A percentile compares a stretch with the other conserved stretches of the same genome.
phyloP scores from a whole-genome alignment of 164 flowering plant species.

The Nelumbo lutea region DNA sequence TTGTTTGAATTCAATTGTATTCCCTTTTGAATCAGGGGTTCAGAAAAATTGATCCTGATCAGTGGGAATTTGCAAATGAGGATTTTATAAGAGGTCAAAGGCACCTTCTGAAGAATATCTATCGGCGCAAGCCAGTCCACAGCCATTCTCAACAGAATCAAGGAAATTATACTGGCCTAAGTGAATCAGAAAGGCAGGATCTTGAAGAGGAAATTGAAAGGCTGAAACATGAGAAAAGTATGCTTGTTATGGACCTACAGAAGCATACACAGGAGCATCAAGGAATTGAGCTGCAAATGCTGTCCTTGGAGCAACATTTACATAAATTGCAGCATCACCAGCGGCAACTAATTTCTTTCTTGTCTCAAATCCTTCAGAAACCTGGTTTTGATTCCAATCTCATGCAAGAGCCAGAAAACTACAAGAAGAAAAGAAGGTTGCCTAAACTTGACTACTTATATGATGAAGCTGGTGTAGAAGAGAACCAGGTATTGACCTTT shows the following conservation, averaged over 20 bases:
- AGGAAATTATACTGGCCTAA: conserved; percentile 21
- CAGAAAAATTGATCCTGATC: conserved; percentile 78
- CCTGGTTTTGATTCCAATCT: conserved; percentile 35
- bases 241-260: conserved; percentile 43
- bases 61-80: conserved; percentile 89
- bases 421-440: conserved; percentile 56
- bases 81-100: conserved; percentile 65
- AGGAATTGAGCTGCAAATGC: conserved; percentile 33
- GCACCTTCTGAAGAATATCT: conserved; percentile 66
- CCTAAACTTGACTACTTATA: conserved; percentile 20
- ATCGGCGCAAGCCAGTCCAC: conserved; percentile 75
- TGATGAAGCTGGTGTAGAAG: conserved; percentile 25
- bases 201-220: conserved; percentile 50
- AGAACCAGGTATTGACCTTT: conserved; percentile 16
- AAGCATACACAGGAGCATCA: conserved; percentile 36
- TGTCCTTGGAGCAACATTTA: conserved; percentile 35
- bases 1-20: not conserved
- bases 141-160: conserved; percentile 57
- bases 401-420: conserved; percentile 30
- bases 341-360: conserved; percentile 29
- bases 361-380: conserved; percentile 40
- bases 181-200: conserved; percentile 49
- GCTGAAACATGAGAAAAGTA: conserved; percentile 47
- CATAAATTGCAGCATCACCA: conserved; percentile 44
- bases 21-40: conserved; percentile 49